A percentile compares a stretch with the other conserved stretches of the same genome.
phyloP scores from a whole-genome alignment of 345 rosid genomes.

The Eucalyptus victrix region DNA sequence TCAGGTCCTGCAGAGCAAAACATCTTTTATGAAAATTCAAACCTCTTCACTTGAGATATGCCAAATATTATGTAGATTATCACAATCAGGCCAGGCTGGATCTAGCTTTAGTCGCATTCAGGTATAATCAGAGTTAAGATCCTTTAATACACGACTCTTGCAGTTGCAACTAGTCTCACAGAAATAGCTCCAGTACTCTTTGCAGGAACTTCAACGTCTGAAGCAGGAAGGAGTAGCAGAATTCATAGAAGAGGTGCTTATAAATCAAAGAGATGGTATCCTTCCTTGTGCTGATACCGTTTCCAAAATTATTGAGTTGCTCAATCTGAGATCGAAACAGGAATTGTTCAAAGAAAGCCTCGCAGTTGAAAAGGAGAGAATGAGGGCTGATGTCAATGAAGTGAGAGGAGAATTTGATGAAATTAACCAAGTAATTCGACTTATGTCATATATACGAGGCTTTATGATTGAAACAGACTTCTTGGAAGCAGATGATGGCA shows the following conservation, averaged over 20 bases:
- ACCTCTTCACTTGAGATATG: constrained; percentile 55
- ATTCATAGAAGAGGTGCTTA: constrained; percentile 36
- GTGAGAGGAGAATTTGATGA: constrained; percentile 23
- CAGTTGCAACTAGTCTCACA: constrained; percentile 7
- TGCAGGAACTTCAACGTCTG: constrained; percentile 49
- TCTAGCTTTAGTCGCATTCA: constrained; percentile 37
- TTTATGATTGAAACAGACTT: constrained; percentile 46
- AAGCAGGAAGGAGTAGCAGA: constrained; percentile 33
- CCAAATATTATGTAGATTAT: constrained; percentile 25
- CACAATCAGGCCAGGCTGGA: constrained; percentile 30
- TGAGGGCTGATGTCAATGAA: constrained; percentile 15
- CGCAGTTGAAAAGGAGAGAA: constrained; percentile 75
- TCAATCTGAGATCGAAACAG: constrained; percentile 46
- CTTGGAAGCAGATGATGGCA: constrained; percentile 43
- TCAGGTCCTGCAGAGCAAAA: constrained; percentile 56
- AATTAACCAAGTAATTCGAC: constrained; percentile 34
- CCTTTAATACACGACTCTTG: neutral
- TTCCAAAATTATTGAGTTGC: constrained; percentile 36
- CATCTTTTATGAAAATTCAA: constrained; percentile 40
- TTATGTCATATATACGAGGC: constrained; percentile 51
- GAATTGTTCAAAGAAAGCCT: constrained; percentile 73
- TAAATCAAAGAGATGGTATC: constrained; percentile 30
- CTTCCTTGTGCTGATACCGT: constrained; percentile 32
- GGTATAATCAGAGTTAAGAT: constrained; percentile 23
- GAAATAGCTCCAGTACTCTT: constrained; percentile 34